Conservation (phyloP, 768 basidiomycete species). For the Lactarius trivialis region DNA sequence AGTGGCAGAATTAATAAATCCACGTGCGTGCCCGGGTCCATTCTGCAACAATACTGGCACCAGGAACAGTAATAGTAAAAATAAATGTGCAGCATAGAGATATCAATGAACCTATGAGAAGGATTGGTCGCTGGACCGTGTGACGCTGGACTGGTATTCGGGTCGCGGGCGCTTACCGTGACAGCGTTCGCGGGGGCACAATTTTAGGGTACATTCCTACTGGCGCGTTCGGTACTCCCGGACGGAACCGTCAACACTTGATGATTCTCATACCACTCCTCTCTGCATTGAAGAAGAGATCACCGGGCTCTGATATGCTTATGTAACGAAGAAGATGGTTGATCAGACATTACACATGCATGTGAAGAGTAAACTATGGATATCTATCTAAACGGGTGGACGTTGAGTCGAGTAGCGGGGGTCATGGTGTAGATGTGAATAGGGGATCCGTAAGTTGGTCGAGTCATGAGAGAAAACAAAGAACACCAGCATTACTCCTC, state of each 20-base stretch:
- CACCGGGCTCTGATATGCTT: background rate
- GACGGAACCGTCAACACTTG: background rate
- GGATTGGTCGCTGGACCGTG: background rate
- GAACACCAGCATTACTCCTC: conserved; percentile 2
- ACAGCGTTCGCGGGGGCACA: background rate
- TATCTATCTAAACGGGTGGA: conserved; percentile 8
- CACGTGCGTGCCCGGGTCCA: conserved; percentile 7
- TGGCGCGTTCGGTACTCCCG: too few relatives aligned
- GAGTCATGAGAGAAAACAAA: background rate
- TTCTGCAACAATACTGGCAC: background rate
- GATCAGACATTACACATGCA: conserved; percentile 9
- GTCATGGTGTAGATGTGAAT: background rate
- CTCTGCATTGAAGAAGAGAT: background rate
- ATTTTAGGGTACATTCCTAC: background rate
- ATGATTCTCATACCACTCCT: background rate
- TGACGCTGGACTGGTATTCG: background rate
- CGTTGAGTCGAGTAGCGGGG: background rate
- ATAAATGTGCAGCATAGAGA: background rate
- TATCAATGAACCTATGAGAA: background rate
- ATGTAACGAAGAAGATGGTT: background rate
- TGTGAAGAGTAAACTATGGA: conserved; percentile 1
- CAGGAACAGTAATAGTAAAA: background rate
- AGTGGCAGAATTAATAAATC: conserved; percentile 37
- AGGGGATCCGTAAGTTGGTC: background rate
- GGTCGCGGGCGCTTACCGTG: background rate